Evolutionary conservation across 2,329 filamentous ascomycete genomes (phyloP).

Genomic region (Trichothecium roseum): DNA sequence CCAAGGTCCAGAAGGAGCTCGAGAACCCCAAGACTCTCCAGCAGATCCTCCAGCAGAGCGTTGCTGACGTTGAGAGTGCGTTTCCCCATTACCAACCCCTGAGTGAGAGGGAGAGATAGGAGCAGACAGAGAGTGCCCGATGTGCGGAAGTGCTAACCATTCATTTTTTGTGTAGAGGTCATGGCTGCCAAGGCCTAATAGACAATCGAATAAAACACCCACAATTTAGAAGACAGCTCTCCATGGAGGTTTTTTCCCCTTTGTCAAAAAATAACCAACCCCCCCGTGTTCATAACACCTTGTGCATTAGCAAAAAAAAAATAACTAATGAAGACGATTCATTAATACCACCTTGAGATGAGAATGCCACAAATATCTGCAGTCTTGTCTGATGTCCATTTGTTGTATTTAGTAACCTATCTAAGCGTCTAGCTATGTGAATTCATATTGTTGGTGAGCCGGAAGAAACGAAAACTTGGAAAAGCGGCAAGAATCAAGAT

Average conservation of each 20-base stretch:
- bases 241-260: slow-evolving; percentile 36
- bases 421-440: too few species aligned
- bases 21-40: slow-evolving; percentile 95
- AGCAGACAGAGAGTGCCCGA: too few species aligned
- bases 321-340: slow-evolving; percentile 20
- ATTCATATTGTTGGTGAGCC: too few species aligned
- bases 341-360: too few species aligned
- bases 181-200: slow-evolving; percentile 55
- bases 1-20: slow-evolving; percentile 97
- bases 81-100: slow-evolving; percentile 4
- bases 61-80: slow-evolving; percentile 90
- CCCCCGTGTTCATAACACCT: slow-evolving; percentile 31
- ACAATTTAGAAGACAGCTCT: slow-evolving; percentile 3
- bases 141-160: slow-evolving; percentile 19
- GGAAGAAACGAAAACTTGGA: too few species aligned
- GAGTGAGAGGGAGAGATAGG: background rate
- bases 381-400: too few species aligned
- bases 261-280: slow-evolving; percentile 28
- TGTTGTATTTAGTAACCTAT: too few species aligned
- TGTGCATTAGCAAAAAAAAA: slow-evolving; percentile 53
- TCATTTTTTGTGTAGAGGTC: slow-evolving; percentile 39
- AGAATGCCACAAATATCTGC: too few species aligned
- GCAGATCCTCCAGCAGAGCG: slow-evolving; percentile 95
- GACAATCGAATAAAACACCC: slow-evolving; percentile 20
- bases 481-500: too few species aligned